Percentiles rank a stretch among this genome's conserved stretches.
phyloP scores from a whole-genome alignment of 2,329 filamentous ascomycete genomes.

The Cordyceps fumosorosea region DNA sequence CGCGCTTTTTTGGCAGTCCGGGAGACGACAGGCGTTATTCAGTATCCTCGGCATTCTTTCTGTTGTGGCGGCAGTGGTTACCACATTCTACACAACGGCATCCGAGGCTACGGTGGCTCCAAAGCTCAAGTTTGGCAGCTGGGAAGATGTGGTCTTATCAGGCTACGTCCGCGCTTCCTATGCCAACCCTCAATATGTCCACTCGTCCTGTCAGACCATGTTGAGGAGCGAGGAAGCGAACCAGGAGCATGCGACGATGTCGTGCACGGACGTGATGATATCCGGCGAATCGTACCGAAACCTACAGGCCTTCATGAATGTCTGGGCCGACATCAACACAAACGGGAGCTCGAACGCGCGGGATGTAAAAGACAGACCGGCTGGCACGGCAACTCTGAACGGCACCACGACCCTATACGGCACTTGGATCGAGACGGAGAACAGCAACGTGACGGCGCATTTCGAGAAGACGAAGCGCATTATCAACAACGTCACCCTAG shows the following conservation, averaged over 20 bases:
- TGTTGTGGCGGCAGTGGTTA: slow-evolving; percentile 56
- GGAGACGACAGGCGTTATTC: slow-evolving; percentile 55
- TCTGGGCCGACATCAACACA: slow-evolving; percentile 45
- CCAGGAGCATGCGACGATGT: slow-evolving; percentile 33
- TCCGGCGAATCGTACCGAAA: slow-evolving; percentile 67
- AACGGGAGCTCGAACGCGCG: slow-evolving; percentile 35
- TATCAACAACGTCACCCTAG: slow-evolving; percentile 70
- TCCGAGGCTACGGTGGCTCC: slow-evolving; percentile 70
- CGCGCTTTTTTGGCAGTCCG: slow-evolving; percentile 47
- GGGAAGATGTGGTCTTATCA: slow-evolving; percentile 41
- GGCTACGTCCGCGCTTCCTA: slow-evolving; percentile 57
- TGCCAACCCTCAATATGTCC: slow-evolving; percentile 54
- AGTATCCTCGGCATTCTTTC: slow-evolving; percentile 60
- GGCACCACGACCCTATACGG: slow-evolving; percentile 68
- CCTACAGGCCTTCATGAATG: slow-evolving; percentile 51
- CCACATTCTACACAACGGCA: slow-evolving; percentile 70
- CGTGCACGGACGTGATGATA: slow-evolving; percentile 64
- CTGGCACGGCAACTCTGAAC: slow-evolving; percentile 55
- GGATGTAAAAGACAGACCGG: slow-evolving; percentile 44
- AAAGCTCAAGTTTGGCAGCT: slow-evolving; percentile 54
- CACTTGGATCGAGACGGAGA: slow-evolving; percentile 57
- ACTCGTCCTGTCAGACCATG: slow-evolving; percentile 53
- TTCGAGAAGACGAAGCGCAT: slow-evolving; percentile 47
- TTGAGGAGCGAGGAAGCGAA: slow-evolving; percentile 38
- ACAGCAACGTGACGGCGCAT: slow-evolving; percentile 44